phyloP scores from a whole-genome alignment of 129 eudicot genomes.

The Apium graveolens region DNA sequence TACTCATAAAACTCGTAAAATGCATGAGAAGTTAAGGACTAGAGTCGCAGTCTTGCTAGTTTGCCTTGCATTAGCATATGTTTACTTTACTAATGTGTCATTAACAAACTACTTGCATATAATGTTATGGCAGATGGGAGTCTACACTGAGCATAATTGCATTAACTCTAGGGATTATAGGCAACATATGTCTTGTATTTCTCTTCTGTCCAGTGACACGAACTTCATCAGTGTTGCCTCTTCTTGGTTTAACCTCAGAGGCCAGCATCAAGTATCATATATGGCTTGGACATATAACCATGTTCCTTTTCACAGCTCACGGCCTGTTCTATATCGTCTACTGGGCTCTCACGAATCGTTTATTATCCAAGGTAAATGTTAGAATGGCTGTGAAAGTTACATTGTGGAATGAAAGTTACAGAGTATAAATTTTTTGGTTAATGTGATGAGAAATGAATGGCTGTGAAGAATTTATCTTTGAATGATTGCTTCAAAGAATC shows the following conservation, averaged over 20 bases:
- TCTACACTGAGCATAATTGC: conserved; percentile 50
- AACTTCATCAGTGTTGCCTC: conserved; percentile 55
- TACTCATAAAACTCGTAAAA: background rate
- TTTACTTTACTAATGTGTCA: too few relatives aligned
- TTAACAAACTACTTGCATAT: background rate
- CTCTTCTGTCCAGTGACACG: conserved; percentile 84
- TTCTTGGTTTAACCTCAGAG: conserved; percentile 74
- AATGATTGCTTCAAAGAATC: background rate
- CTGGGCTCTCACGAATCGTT: conserved; percentile 50
- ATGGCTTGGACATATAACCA: conserved; percentile 70
- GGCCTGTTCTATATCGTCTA: conserved; percentile 55
- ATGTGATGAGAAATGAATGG: background rate
- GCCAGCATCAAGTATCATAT: conserved; percentile 81
- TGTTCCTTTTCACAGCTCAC: conserved; percentile 73
- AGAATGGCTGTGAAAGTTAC: too few relatives aligned
- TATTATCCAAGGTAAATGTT: conserved; percentile 65
- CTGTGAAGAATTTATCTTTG: background rate
- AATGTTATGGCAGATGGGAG: conserved; percentile 47
- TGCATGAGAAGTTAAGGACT: too few relatives aligned
- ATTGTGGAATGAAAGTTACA: background rate
- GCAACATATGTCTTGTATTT: conserved; percentile 58
- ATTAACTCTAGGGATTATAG: conserved; percentile 56
- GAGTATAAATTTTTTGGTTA: background rate
- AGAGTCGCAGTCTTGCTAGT: too few relatives aligned
- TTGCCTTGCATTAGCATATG: too few relatives aligned